Percentiles rank a stretch among this genome's conserved stretches.
phyloP scores from a whole-genome alignment of 371 early-diverging fungal species.

The Parasitella parasitica region DNA sequence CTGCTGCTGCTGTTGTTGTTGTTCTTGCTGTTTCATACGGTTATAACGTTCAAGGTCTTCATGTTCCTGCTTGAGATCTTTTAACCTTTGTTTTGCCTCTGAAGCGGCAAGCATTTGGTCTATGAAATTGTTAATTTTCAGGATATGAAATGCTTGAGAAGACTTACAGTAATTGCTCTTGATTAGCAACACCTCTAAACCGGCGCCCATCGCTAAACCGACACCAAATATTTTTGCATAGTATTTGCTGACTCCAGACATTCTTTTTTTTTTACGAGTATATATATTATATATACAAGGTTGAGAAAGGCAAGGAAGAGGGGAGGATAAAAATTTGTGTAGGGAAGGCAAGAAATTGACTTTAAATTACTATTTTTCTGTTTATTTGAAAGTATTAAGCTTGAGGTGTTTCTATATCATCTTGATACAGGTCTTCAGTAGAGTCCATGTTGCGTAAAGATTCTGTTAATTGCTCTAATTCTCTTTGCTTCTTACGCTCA shows the following conservation, averaged over 20 bases:
- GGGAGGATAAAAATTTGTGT: background rate
- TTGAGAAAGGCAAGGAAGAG: slow-evolving; percentile 1
- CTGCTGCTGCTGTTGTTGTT: background rate
- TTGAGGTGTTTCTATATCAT: background rate
- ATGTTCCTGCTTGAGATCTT: slow-evolving; percentile 38
- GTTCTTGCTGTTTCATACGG: slow-evolving; percentile 13
- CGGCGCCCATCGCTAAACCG: slow-evolving; percentile 35
- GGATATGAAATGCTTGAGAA: background rate
- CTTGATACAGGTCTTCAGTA: background rate
- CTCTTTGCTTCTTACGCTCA: slow-evolving; percentile 25
- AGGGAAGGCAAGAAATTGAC: background rate
- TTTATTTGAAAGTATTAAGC: background rate
- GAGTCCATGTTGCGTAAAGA: slow-evolving; percentile 1
- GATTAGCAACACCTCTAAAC: slow-evolving; percentile 43
- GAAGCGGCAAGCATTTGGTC: slow-evolving; percentile 54
- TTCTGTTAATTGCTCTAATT: slow-evolving; percentile 6
- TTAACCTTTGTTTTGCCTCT: slow-evolving; percentile 41
- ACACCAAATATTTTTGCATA: slow-evolving; percentile 47
- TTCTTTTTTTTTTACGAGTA: background rate
- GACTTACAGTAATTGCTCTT: slow-evolving; percentile 51
- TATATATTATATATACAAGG: no score
- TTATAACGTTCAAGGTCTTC: slow-evolving; percentile 37
- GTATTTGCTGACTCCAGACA: slow-evolving; percentile 23
- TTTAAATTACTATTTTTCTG: background rate
- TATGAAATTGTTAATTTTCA: background rate